Evolutionary conservation across 1,139 yeast genomes (phyloP).

Genomic region (Debaryomyces singareniensis): DNA sequence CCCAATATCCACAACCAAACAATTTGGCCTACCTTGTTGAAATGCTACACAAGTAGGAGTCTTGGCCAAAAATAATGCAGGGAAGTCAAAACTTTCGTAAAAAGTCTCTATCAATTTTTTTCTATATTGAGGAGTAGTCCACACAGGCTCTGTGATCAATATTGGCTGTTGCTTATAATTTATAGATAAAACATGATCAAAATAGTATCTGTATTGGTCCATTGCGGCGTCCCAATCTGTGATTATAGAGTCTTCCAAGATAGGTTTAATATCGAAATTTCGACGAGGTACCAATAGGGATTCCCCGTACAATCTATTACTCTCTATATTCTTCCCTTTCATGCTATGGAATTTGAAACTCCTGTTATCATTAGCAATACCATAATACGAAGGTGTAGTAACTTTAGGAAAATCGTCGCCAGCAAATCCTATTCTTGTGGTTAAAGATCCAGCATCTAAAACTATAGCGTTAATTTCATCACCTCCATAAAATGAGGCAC

Average conservation of each 20-base stretch:
- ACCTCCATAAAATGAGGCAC: constrained; percentile 36
- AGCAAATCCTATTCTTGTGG: constrained; percentile 85
- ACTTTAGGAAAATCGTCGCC: constrained; percentile 90
- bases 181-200: constrained; percentile 40
- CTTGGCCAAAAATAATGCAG: constrained; percentile 83
- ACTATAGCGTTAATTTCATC: constrained; percentile 91
- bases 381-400: constrained; percentile 60
- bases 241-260: constrained; percentile 55
- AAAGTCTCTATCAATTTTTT: constrained; percentile 68
- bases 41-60: constrained; percentile 87
- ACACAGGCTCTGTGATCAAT: constrained; percentile 75
- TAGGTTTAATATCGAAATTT: constrained; percentile 47
- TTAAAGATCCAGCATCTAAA: constrained; percentile 82
- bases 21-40: constrained; percentile 90
- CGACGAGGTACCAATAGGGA: constrained; percentile 49
- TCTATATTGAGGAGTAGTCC: constrained; percentile 72
- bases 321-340: constrained; percentile 6
- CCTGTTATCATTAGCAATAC: constrained; percentile 10
- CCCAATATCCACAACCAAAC: constrained; percentile 89
- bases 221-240: constrained; percentile 72
- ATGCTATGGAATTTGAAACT: constrained; percentile 4
- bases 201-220: constrained; percentile 57
- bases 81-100: constrained; percentile 67
- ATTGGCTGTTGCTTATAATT: constrained; percentile 68
- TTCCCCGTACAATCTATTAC: constrained; percentile 42